A percentile compares a stretch with the other conserved stretches of the same genome.
phyloP scores from a whole-genome alignment of 306 rosid genomes.

The Cyclanthera cordifolia region DNA sequence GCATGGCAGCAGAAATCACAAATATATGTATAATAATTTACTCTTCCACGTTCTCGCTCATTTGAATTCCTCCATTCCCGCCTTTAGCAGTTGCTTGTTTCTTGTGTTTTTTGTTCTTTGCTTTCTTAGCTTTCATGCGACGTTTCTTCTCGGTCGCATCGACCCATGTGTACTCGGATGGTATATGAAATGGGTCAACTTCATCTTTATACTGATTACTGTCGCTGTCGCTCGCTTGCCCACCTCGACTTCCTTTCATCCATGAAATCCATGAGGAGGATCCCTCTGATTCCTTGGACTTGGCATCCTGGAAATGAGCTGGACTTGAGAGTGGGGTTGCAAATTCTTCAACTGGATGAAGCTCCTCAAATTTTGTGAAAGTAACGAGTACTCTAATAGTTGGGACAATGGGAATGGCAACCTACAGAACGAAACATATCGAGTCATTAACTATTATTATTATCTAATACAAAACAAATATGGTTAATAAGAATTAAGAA shows the following conservation, averaged over 20 bases:
- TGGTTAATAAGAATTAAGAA: background rate
- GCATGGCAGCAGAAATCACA: constrained; percentile 12
- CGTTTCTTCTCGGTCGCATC: constrained; percentile 94
- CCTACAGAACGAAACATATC: constrained; percentile 32
- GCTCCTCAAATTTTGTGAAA: constrained; percentile 94
- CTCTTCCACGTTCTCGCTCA: constrained; percentile 55
- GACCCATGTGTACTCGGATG: constrained; percentile 85
- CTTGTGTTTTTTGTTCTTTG: constrained; percentile 68
- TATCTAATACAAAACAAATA: background rate
- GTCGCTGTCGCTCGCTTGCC: constrained; percentile 76
- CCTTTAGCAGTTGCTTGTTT: constrained; percentile 45
- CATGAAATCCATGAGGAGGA: constrained; percentile 93
- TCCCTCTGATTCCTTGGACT: constrained; percentile 76
- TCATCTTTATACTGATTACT: constrained; percentile 78
- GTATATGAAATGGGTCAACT: constrained; percentile 80
- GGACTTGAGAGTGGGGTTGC: constrained; percentile 96
- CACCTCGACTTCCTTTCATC: constrained; percentile 89
- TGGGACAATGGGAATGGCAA: constrained; percentile 93
- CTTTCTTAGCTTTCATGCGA: constrained; percentile 84
- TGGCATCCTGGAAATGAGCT: constrained; percentile 85
- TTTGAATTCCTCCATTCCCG: constrained; percentile 50
- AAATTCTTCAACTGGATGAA: constrained; percentile 88
- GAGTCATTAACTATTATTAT: background rate
- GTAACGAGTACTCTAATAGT: constrained; percentile 88
- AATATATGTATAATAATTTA: constrained; percentile 3